Evolutionary conservation across 805 yeast genomes (phyloP).

Genomic region (Wickerhamiella shivajii): DNA sequence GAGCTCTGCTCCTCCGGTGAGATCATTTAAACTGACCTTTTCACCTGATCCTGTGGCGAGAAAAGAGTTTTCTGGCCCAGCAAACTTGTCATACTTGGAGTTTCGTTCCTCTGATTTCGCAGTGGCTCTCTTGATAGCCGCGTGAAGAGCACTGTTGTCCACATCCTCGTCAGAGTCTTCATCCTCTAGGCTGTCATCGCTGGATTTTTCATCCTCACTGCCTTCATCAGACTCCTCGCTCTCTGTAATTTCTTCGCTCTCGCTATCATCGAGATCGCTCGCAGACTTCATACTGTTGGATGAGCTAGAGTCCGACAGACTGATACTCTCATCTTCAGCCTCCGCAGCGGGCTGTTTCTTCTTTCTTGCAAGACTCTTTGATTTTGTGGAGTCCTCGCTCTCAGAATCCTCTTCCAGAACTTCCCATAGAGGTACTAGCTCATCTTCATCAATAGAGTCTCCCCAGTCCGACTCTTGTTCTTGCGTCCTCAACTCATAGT

Average conservation of each 20-base stretch:
- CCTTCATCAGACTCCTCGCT: slow-evolving; percentile 16
- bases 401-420: slow-evolving; percentile 46
- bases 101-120: slow-evolving; percentile 1
- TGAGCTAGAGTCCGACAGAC: slow-evolving; percentile 10
- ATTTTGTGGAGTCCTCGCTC: slow-evolving; percentile 5
- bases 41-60: slow-evolving; percentile 30
- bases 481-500: slow-evolving; percentile 28
- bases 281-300: slow-evolving; percentile 5
- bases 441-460: slow-evolving; percentile 60
- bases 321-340: slow-evolving; percentile 11
- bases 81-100: slow-evolving; percentile 16
- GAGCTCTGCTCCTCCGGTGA: slow-evolving; percentile 34
- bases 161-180: slow-evolving; percentile 18
- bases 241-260: slow-evolving; percentile 11
- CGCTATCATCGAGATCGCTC: slow-evolving; percentile 10
- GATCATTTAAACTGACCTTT: slow-evolving; percentile 59
- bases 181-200: too few species aligned
- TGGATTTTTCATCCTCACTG: slow-evolving; percentile 22
- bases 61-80: slow-evolving; percentile 26
- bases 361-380: neutral
- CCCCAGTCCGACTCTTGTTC: slow-evolving; percentile 49
- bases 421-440: slow-evolving; percentile 64
- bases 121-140: slow-evolving; percentile 5
- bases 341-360: neutral
- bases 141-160: slow-evolving; percentile 21